Evolutionary conservation across 345 rosid species (phyloP).

Genomic region (Hibiscus trionum): DNA sequence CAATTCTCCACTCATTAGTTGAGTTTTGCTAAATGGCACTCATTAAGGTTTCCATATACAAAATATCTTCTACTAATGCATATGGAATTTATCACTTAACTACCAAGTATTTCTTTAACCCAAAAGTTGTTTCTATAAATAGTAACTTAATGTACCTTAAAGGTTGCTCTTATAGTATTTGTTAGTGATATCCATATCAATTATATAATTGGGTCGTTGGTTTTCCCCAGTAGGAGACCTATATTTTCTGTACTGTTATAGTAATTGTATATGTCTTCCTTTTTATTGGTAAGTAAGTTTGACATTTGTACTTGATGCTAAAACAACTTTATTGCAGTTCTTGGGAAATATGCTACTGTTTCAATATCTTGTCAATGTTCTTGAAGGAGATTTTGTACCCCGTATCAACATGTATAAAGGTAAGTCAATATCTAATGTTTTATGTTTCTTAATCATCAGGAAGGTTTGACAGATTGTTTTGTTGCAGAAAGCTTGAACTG

Average conservation of each 20-base stretch:
- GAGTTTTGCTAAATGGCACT: background rate
- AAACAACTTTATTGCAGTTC: slow-evolving; percentile 30
- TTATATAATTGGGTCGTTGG: background rate
- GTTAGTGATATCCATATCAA: background rate
- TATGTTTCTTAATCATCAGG: background rate
- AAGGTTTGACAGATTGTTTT: background rate
- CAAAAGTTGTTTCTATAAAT: background rate
- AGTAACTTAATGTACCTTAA: background rate
- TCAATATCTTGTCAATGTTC: slow-evolving; percentile 62
- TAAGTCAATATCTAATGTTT: slow-evolving; percentile 7
- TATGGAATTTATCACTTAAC: background rate
- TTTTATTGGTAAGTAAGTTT: background rate
- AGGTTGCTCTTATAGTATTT: background rate
- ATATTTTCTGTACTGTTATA: background rate
- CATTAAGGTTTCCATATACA: background rate
- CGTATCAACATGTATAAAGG: slow-evolving; percentile 47
- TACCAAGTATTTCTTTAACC: background rate
- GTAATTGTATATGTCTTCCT: background rate
- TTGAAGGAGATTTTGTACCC: slow-evolving; percentile 58
- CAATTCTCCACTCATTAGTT: background rate
- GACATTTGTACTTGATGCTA: slow-evolving; percentile 17
- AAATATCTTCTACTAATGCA: background rate
- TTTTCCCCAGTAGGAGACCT: background rate
- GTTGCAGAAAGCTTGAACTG: slow-evolving; percentile 73
- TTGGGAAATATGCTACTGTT: slow-evolving; percentile 59